Evolutionary conservation across 73 alveolate genomes (phyloP).

Genomic region (Effrenium voratum): DNA sequence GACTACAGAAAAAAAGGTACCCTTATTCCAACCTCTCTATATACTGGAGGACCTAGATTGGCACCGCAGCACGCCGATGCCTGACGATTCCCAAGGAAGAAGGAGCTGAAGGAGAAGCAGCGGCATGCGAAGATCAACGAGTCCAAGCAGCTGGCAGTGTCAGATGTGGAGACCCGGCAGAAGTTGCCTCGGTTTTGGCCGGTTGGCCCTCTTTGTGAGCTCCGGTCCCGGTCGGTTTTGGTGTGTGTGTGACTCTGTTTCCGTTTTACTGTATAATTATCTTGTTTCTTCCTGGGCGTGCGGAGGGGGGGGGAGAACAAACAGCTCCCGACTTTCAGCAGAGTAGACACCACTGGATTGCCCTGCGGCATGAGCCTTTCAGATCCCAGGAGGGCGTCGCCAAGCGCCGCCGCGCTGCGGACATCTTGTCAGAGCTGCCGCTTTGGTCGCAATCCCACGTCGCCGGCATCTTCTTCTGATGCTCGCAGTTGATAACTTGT

Average conservation of each 20-base stretch:
- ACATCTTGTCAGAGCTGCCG: constrained; percentile 38
- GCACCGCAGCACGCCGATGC: too few species aligned
- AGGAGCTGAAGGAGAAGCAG: constrained; percentile 77
- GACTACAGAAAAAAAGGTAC: too few species aligned
- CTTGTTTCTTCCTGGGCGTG: background rate
- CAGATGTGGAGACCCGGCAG: constrained; percentile 16
- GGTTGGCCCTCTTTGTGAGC: background rate
- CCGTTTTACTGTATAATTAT: background rate
- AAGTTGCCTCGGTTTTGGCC: background rate
- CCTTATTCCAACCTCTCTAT: too few species aligned
- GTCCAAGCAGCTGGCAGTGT: constrained; percentile 10
- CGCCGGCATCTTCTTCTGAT: too few species aligned
- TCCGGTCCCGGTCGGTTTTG: too few species aligned
- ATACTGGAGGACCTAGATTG: too few species aligned
- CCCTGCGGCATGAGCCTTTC: too few species aligned
- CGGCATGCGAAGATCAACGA: constrained; percentile 31
- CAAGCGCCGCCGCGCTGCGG: constrained; percentile 27
- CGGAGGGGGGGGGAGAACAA: too few species aligned
- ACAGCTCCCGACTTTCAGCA: too few species aligned
- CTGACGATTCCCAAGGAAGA: constrained; percentile 55
- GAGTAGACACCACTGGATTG: too few species aligned
- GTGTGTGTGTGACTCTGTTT: too few species aligned
- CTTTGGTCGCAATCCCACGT: too few species aligned
- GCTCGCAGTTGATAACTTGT: background rate
- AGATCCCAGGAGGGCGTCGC: constrained; percentile 51